Evolutionary conservation across 2,329 filamentous ascomycete genomes (phyloP).

Genomic region (Dactylella cylindrospora): DNA sequence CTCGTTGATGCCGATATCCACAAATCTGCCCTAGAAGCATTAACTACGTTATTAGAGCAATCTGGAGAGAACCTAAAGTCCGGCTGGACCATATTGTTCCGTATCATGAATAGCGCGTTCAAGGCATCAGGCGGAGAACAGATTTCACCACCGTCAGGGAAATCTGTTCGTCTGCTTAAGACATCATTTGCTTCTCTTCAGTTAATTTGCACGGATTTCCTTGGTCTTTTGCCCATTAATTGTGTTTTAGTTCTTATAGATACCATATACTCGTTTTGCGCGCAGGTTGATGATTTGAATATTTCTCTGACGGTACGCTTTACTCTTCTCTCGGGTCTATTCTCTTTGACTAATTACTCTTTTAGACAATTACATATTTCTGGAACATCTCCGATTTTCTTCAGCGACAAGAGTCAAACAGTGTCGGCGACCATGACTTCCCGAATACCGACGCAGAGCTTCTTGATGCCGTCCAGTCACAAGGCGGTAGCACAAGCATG

Average conservation of each 20-base stretch:
- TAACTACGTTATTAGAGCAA: constrained; percentile 81
- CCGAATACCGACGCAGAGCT: constrained; percentile 61
- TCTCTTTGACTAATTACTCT: background rate
- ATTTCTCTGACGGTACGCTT: constrained; percentile 79
- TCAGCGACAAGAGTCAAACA: constrained; percentile 50
- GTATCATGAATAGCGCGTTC: constrained; percentile 82
- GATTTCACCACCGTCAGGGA: constrained; percentile 21
- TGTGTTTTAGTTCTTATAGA: constrained; percentile 79
- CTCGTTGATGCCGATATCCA: constrained; percentile 74
- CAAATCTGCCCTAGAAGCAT: constrained; percentile 72
- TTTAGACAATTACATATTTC: constrained; percentile 84
- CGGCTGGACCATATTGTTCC: constrained; percentile 84
- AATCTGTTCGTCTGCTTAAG: constrained; percentile 57
- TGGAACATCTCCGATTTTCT: constrained; percentile 94
- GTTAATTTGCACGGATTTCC: constrained; percentile 91
- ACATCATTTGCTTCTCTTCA: constrained; percentile 87
- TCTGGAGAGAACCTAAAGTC: constrained; percentile 79
- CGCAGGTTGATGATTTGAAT: constrained; percentile 87
- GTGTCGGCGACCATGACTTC: constrained; percentile 53
- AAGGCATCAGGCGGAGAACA: constrained; percentile 50
- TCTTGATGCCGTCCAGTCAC: constrained; percentile 61
- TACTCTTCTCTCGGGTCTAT: background rate
- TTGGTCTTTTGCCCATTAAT: constrained; percentile 69
- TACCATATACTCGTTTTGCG: constrained; percentile 84
- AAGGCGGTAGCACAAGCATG: constrained; percentile 65